Percentiles rank a stretch among this genome's conserved stretches.
phyloP scores from a whole-genome alignment of 768 basidiomycete genomes.

The Mycena vulgaris region DNA sequence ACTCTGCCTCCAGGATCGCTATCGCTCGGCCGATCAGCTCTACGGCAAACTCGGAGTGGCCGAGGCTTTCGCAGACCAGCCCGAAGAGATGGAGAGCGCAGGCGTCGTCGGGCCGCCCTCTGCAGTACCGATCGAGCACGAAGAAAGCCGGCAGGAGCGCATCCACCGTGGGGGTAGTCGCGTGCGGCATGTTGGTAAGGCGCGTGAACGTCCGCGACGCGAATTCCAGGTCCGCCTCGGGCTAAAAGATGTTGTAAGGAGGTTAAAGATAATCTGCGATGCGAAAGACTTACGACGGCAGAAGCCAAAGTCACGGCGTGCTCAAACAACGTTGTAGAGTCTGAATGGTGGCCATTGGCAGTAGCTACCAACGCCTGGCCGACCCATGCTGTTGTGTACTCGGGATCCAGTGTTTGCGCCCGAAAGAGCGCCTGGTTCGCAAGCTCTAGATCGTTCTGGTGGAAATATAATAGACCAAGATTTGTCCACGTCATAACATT shows the following conservation, averaged over 20 bases:
- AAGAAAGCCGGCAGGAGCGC: slow-evolving; percentile 85
- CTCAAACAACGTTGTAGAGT: slow-evolving; percentile 79
- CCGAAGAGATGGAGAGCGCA: slow-evolving; percentile 87
- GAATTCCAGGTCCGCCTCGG: slow-evolving; percentile 86
- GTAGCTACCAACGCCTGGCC: slow-evolving; percentile 87
- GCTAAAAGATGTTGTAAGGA: slow-evolving; percentile 59
- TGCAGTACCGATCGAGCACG: slow-evolving; percentile 82
- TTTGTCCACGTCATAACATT: slow-evolving; percentile 87
- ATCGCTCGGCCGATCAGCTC: slow-evolving; percentile 75
- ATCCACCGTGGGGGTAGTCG: slow-evolving; percentile 50
- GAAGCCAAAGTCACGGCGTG: slow-evolving; percentile 77
- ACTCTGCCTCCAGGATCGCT: slow-evolving; percentile 83
- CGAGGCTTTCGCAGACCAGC: slow-evolving; percentile 88
- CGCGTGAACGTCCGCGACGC: slow-evolving; percentile 71
- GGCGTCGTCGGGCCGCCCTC: slow-evolving; percentile 76
- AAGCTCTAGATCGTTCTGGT: slow-evolving; percentile 83
- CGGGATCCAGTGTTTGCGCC: slow-evolving; percentile 94
- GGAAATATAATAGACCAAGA: slow-evolving; percentile 89
- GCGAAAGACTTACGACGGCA: slow-evolving; percentile 66
- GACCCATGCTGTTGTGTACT: slow-evolving; percentile 90
- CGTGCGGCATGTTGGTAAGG: slow-evolving; percentile 43
- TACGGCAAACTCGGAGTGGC: slow-evolving; percentile 74
- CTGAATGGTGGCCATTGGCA: slow-evolving; percentile 67
- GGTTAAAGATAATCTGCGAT: slow-evolving; percentile 8
- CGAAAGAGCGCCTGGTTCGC: slow-evolving; percentile 89